These are phyloP conservation scores for Didymellaceae sp. DNA, from an alignment of 2,329 filamentous ascomycete species.

Conservation along the genomic window DNA sequence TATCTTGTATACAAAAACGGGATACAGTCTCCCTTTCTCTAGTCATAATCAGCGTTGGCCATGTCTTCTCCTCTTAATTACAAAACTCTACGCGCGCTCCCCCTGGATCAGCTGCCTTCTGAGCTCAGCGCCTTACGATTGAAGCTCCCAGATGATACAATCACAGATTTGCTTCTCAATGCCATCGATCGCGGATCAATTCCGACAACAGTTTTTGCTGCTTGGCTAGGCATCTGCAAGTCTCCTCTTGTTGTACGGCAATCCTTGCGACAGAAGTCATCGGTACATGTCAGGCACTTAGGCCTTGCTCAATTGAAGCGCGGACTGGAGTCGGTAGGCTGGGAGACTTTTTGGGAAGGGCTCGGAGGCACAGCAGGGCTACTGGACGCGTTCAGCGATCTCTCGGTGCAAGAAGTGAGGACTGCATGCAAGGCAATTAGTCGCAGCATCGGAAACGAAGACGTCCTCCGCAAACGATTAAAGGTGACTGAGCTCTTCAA, in stretches of 20 bases:
- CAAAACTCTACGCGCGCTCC: not conserved
- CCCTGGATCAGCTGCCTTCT: not conserved
- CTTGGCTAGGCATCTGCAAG: slow-evolving; percentile 36
- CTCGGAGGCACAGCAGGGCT: slow-evolving; percentile 37
- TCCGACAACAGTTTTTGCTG: slow-evolving; percentile 8
- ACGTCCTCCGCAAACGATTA: slow-evolving; percentile 25
- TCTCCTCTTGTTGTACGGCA: slow-evolving; percentile 23
- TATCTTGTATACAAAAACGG: no score
- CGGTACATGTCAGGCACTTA: slow-evolving; percentile 26
- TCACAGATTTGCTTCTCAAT: not conserved
- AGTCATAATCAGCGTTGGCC: no score
- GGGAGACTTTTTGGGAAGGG: slow-evolving; percentile 36
- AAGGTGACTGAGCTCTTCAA: slow-evolving; percentile 30
- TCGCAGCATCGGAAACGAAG: slow-evolving; percentile 17
- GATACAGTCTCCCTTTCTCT: no score
- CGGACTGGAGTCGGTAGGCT: slow-evolving; percentile 23
- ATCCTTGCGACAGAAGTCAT: slow-evolving; percentile 34
- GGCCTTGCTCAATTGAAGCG: slow-evolving; percentile 31
- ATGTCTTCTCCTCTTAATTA: not conserved
- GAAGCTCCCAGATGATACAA: not conserved
- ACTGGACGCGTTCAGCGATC: slow-evolving; percentile 27
- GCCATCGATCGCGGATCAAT: not conserved
- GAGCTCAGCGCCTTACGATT: not conserved
- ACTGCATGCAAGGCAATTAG: slow-evolving; percentile 28
- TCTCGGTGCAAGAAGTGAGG: slow-evolving; percentile 36